Percentiles rank a stretch among this genome's conserved stretches.
Evolutionary conservation across 306 rosid genomes (phyloP).

Genomic region (Oxytropis ochrocephala): DNA sequence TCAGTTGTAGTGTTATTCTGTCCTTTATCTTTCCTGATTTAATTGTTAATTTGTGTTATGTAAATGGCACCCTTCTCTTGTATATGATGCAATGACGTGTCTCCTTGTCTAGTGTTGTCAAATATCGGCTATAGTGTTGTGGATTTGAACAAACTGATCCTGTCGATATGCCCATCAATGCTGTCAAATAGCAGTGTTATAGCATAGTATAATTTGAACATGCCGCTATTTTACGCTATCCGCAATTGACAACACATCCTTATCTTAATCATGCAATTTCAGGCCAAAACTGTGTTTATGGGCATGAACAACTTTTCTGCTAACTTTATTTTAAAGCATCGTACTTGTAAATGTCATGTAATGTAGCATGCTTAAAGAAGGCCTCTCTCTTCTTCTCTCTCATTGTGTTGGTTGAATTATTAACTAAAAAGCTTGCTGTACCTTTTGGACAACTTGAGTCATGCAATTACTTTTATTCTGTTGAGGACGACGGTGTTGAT

Average conservation of each 20-base stretch:
- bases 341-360: not conserved
- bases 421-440: not conserved
- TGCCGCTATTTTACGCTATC: too few relatives aligned
- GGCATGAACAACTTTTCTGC: conserved; percentile 3
- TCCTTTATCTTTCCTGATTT: not conserved
- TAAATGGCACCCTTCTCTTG: not conserved
- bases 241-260: not conserved
- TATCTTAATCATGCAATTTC: not conserved
- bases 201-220: too few relatives aligned
- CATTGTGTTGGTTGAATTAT: not conserved
- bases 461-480: not conserved
- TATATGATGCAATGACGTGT: not conserved
- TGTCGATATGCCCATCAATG: too few relatives aligned
- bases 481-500: conserved; percentile 3
- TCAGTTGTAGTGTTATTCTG: not conserved
- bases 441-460: conserved; percentile 4
- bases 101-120: not conserved
- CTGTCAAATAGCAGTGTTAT: too few relatives aligned
- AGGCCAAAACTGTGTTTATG: not conserved
- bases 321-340: not conserved
- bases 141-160: too few relatives aligned
- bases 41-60: not conserved
- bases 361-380: not conserved
- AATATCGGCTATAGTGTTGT: too few relatives aligned
- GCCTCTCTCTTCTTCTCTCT: not conserved